Evolutionary conservation across 2,329 filamentous ascomycete species (phyloP), one percentile per base, ranked within the genome.

Genomic region (Cytospora paraplurivora): DNA sequence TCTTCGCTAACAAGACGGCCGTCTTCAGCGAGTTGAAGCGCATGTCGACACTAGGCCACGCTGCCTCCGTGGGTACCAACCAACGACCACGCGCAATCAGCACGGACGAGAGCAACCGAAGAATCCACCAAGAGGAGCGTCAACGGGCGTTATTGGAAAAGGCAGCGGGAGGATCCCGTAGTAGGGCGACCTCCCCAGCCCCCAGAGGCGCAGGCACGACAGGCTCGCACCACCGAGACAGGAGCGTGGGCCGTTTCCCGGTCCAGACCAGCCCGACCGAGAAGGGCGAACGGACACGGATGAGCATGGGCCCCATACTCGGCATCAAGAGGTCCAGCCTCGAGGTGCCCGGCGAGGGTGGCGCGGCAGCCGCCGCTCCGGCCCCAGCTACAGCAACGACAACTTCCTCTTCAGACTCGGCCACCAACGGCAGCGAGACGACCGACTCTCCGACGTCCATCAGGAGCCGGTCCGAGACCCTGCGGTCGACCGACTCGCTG

Each of bases 11-110:
- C 80, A 99, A 99, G 77, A 92, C 97, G 66, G 85, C 91, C 66
- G 97, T 99, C 72, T 99, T 99, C 76, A 91, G 89, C 68, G 95
- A 97, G 75, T 83, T 99, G 67, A 99, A 99, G 82, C 93, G 95
- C 69, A 90, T 93, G 74, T 92, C 89, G 51, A 85, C 85, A 11
- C 81, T 91, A 19, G 86, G 83, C 13, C 86, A 90, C 70, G 84
- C 85, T n/a, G 81, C 82, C 51, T 88, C 88, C 1, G 73, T 82
- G 7, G 68, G 68, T 37, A 69, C 67, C 56, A 41, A 56, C 37
- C 53, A 81, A 69, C 88, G 92, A 50, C 90, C 91, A 32, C 89
- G 95, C 55, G 93, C 93, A 35, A 91, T 97, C 72, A 96, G 92
- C 74, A 96, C 93, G 0, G 93, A 99, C 73, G 95, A 99, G 81